Conservation (phyloP, 2,329 filamentous ascomycete genomes). For the Sclerotinia glacialis region DNA sequence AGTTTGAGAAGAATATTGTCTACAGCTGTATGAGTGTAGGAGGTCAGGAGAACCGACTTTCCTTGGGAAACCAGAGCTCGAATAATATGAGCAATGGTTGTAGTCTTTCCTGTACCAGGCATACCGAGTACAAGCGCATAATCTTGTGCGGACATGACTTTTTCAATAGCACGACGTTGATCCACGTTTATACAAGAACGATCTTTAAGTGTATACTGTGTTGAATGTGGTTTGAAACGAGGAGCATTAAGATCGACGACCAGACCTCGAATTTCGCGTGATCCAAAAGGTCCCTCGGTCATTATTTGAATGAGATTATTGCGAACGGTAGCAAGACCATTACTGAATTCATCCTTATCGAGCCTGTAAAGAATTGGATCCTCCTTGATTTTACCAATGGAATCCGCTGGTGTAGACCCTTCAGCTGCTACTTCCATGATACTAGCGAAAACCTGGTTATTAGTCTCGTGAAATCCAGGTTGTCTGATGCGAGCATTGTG, state of each 20-base stretch:
- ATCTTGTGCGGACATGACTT: slow-evolving; percentile 92
- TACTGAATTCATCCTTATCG: slow-evolving; percentile 98
- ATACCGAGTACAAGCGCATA: slow-evolving; percentile 97
- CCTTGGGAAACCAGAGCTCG: slow-evolving; percentile 81
- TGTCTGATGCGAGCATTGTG: slow-evolving; percentile 80
- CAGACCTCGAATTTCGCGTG: slow-evolving; percentile 69
- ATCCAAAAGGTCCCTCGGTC: slow-evolving; percentile 70
- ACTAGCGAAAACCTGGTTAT: slow-evolving; percentile 83
- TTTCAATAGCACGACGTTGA: slow-evolving; percentile 81
- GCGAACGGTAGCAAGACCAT: slow-evolving; percentile 90
- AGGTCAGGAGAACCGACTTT: slow-evolving; percentile 89
- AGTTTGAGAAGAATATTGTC: slow-evolving; percentile 98
- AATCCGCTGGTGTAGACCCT: slow-evolving; percentile 51
- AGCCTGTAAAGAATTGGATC: slow-evolving; percentile 71
- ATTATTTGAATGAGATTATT: slow-evolving; percentile 94
- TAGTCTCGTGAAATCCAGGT: slow-evolving; percentile 68
- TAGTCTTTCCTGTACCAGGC: slow-evolving; percentile 98
- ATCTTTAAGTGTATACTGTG: slow-evolving; percentile 60
- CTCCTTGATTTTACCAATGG: slow-evolving; percentile 51
- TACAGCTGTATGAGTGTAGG: slow-evolving; percentile 95
- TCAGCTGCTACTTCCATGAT: slow-evolving; percentile 80
- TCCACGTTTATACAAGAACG: slow-evolving; percentile 77
- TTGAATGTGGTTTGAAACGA: slow-evolving; percentile 65
- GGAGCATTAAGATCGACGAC: slow-evolving; percentile 77
- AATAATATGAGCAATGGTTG: slow-evolving; percentile 96